Conservation (phyloP, 2,329 filamentous ascomycete species). For the Nemania sp. region DNA sequence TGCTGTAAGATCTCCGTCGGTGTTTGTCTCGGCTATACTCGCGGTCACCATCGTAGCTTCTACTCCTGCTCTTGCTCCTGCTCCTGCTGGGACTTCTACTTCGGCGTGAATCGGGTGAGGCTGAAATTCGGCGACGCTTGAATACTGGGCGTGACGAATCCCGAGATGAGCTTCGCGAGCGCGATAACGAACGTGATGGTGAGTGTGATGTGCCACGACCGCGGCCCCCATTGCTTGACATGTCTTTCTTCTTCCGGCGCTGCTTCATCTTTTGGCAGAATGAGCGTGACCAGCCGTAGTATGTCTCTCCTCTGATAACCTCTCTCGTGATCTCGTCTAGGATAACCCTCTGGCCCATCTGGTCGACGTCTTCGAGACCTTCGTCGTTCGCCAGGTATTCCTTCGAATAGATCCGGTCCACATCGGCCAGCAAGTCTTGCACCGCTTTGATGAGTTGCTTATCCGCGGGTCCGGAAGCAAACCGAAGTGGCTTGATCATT, state of each 20-base stretch:
- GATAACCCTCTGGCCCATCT: slow-evolving; percentile 71
- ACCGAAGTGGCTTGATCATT: slow-evolving; percentile 71
- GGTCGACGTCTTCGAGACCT: slow-evolving; percentile 67
- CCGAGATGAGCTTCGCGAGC: slow-evolving; percentile 41
- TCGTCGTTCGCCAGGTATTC: slow-evolving; percentile 52
- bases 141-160: slow-evolving; percentile 45
- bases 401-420: slow-evolving; percentile 68
- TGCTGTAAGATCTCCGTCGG: slow-evolving; percentile 38
- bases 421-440: slow-evolving; percentile 70
- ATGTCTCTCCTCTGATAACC: slow-evolving; percentile 69
- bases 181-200: slow-evolving; percentile 38
- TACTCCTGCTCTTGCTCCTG: slow-evolving; percentile 33
- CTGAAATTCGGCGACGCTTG: slow-evolving; percentile 48
- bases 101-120: slow-evolving; percentile 40
- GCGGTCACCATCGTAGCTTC: slow-evolving; percentile 34
- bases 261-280: slow-evolving; percentile 84
- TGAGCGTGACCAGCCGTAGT: slow-evolving; percentile 83
- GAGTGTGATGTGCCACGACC: slow-evolving; percentile 43
- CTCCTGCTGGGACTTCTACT: slow-evolving; percentile 41
- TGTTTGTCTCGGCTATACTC: slow-evolving; percentile 38
- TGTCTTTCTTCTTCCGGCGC: slow-evolving; percentile 46
- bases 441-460: slow-evolving; percentile 68
- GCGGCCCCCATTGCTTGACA: slow-evolving; percentile 29
- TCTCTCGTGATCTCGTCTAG: slow-evolving; percentile 70
- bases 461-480: slow-evolving; percentile 70